phyloP scores from a whole-genome alignment of 495 filamentous ascomycete species.

The Lasiosphaeris hirsuta region DNA sequence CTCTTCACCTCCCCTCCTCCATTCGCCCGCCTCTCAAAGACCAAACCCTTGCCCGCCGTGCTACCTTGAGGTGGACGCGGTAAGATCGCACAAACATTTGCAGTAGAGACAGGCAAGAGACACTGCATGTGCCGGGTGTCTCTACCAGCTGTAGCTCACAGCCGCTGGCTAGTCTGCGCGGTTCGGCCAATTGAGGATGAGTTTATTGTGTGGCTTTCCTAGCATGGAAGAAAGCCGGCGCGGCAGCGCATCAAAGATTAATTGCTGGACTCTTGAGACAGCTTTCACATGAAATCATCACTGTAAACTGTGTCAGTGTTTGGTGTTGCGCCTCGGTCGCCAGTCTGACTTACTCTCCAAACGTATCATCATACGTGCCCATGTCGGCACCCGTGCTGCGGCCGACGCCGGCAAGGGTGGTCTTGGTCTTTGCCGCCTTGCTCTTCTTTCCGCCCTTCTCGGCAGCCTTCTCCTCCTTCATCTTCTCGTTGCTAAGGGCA shows the following conservation, averaged over 20 bases:
- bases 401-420: constrained; percentile 62
- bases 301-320: constrained; percentile 29
- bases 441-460: constrained; percentile 96
- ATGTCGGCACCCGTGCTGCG: constrained; percentile 63
- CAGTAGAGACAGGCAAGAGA: neutral
- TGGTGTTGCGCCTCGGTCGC: neutral
- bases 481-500: constrained; percentile 90
- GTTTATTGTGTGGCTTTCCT: neutral
- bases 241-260: constrained; percentile 1
- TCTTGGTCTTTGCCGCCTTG: constrained; percentile 93
- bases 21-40: neutral
- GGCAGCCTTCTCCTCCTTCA: constrained; percentile 95
- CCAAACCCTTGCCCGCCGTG: neutral
- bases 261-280: neutral
- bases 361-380: constrained; percentile 65
- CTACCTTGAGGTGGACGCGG: neutral
- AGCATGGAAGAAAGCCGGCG: neutral
- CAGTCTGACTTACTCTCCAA: constrained; percentile 65
- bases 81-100: neutral
- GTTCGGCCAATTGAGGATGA: no score
- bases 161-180: neutral
- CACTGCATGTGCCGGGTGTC: no score
- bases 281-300: constrained; percentile 52
- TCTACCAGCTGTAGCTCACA: no score
- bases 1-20: neutral